Base-by-base conservation (phyloP, 768 basidiomycete species). In the Phaffia australis region DNA sequence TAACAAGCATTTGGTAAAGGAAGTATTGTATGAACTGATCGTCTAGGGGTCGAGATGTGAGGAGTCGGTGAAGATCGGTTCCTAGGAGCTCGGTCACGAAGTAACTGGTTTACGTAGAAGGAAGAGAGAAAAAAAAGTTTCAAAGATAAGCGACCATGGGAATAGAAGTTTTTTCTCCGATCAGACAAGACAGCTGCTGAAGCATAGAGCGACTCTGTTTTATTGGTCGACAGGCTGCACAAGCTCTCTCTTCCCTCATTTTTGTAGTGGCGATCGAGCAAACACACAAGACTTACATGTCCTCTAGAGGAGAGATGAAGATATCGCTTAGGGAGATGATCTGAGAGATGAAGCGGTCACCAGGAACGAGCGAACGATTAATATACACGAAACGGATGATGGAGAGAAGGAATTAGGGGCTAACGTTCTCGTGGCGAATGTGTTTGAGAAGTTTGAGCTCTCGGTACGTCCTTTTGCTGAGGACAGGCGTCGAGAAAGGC, bases 11-110 rank as follows among this genome's bases (percentile, higher is more conserved):
- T 78, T 99, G 95, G 79, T 99, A 99, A 30, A 99, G 80, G 81
- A 99, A 99, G 77, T 99, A 99, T 75, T 99, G 95, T 66, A 98
- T 98, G 78, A 99, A 99, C 76, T 99, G 95, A 80, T 99, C 98
- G 80, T 99, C 95, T 73, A 99, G 81, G 16, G 95, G 95, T 54
- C 95, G 82, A 32, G 91, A 94, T 21, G 95, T 98, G 72, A 99
- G 82, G 42, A 99, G 83, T 69, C 95, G 89, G 75, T 99, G 95
- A 18, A 99, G 83, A 80, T 99, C 95, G 70, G 95, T 99, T 56
- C 95, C 95, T 60, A 99, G 84, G 18, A 99, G 85, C 73, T 99
- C 95, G 19, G 95, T 99, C 61, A 99, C 95, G 75, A 99, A 99
- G 80, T 99, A 99, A 72, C 94, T 98, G 67, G 18, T 58, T 1